Evolutionary conservation across 2,329 filamentous ascomycete genomes (phyloP), one percentile per base, ranked within the genome.

Genomic region (Phoma herbarum): DNA sequence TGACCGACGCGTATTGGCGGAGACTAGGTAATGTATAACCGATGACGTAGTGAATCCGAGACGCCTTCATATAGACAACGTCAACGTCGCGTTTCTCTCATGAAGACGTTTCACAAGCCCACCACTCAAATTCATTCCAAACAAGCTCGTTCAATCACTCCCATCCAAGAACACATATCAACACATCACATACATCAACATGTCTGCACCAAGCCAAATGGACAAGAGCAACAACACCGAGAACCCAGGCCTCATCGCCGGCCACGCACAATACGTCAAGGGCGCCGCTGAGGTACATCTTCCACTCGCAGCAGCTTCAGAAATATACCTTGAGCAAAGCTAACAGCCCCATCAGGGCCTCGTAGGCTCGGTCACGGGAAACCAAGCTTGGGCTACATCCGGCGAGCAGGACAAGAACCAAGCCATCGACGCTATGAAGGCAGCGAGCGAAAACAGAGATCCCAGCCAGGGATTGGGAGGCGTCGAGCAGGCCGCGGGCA

Each of bases 231-330:
- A 67, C 53, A 65, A 69, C 58, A 64, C 68, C 56, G 68, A 70
- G 60, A 79, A 86, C 60, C 85, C 88, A 20, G 83, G 87, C 43
- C 86, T 91, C 63, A 70, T 90, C 42, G 80, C 83, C 58, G 83
- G 84, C 41, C 89, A 91, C 72, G 87, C 82, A 29, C 85, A 90
- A 70, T 91, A 90, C 69, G 82, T 86, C 69, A 91, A 90, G 70
- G 89, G 88, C 51, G 86, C 86, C 7, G 84, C 86, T 54, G 86
- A 89, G 79, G 89, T 20, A 22, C 4, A 16, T n/a, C n/a, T n/a
- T n/a, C n/a, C n/a, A n/a, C n/a, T n/a, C n/a, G n/a, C n/a, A n/a
- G n/a, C n/a, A n/a, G n/a, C n/a, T n/a, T n/a, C n/a, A n/a, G n/a
- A n/a, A n/a, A n/a, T n/a, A n/a, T n/a, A n/a, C n/a, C n/a, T n/a